Conservation (phyloP, 2,329 filamentous ascomycete genomes). For the Hypoxylon sp. region DNA sequence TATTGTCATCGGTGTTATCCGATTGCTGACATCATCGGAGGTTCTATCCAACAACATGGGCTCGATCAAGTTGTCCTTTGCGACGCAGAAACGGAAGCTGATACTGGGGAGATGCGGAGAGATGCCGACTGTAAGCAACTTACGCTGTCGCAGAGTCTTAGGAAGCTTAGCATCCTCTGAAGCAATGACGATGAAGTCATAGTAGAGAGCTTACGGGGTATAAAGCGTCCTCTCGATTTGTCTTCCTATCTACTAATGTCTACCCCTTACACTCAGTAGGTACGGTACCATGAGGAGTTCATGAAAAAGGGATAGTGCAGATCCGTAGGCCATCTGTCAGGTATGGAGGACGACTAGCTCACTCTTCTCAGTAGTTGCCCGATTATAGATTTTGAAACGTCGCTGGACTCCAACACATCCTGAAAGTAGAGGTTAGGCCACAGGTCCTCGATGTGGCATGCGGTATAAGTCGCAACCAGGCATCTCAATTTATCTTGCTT, state of each 20-base stretch:
- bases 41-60: neutral
- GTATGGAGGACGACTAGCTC: slow-evolving; percentile 1
- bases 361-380: slow-evolving; percentile 28
- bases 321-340: neutral
- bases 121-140: neutral
- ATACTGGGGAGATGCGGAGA: neutral
- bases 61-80: neutral
- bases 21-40: neutral
- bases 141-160: neutral
- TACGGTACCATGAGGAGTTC: neutral
- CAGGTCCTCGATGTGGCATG: slow-evolving; percentile 35
- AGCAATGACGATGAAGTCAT: neutral
- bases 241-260: neutral
- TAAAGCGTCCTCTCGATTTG: neutral
- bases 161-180: neutral
- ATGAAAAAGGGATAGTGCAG: neutral
- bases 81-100: neutral
- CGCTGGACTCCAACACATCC: slow-evolving; percentile 31
- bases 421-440: slow-evolving; percentile 36
- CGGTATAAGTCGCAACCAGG: slow-evolving; percentile 33
- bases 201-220: neutral
- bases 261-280: neutral
- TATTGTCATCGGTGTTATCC: neutral
- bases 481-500: slow-evolving; percentile 28
- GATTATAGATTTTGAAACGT: slow-evolving; percentile 31